These are phyloP conservation scores for Lactarius sanguifluus DNA, from an alignment of 768 basidiomycete genomes.

Conservation along the genomic window DNA sequence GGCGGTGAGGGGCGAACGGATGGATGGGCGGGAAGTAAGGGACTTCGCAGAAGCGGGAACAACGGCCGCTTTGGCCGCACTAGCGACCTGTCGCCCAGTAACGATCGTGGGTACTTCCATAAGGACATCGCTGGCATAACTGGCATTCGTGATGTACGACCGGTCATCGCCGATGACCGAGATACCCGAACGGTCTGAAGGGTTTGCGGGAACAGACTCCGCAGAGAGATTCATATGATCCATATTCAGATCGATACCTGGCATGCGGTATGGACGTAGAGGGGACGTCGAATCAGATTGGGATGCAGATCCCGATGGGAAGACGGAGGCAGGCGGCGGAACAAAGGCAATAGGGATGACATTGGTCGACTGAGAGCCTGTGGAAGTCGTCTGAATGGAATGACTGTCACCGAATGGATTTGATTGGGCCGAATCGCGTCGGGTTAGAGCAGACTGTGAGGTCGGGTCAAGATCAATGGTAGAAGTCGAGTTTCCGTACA, in stretches of 20 bases:
- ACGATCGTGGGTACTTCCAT: slow-evolving; percentile 82
- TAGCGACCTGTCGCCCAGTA: slow-evolving; percentile 70
- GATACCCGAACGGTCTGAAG: slow-evolving; percentile 46
- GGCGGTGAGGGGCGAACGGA: slow-evolving; percentile 66
- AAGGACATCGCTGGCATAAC: slow-evolving; percentile 75
- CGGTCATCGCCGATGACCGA: slow-evolving; percentile 51
- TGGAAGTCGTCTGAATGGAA: slow-evolving; percentile 74
- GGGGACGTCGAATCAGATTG: slow-evolving; percentile 36
- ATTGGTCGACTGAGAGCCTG: slow-evolving; percentile 77
- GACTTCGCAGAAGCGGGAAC: slow-evolving; percentile 44
- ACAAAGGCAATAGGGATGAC: slow-evolving; percentile 87
- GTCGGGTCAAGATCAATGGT: slow-evolving; percentile 63
- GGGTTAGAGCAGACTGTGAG: slow-evolving; percentile 33
- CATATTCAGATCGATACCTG: slow-evolving; percentile 61
- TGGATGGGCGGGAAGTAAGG: slow-evolving; percentile 46
- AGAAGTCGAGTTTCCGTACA: slow-evolving; percentile 46
- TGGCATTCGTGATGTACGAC: slow-evolving; percentile 74
- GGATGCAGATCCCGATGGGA: slow-evolving; percentile 24
- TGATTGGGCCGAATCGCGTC: slow-evolving; percentile 38
- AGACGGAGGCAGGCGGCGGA: slow-evolving; percentile 49
- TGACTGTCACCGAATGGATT: slow-evolving; percentile 79
- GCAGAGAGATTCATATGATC: slow-evolving; percentile 62
- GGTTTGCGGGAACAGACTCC: slow-evolving; percentile 44
- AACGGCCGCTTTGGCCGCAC: slow-evolving; percentile 77
- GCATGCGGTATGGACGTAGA: slow-evolving; percentile 55